These are phyloP conservation scores for Astragalus membranaceus DNA, from an alignment of 306 rosid species.

Conservation along the genomic window DNA sequence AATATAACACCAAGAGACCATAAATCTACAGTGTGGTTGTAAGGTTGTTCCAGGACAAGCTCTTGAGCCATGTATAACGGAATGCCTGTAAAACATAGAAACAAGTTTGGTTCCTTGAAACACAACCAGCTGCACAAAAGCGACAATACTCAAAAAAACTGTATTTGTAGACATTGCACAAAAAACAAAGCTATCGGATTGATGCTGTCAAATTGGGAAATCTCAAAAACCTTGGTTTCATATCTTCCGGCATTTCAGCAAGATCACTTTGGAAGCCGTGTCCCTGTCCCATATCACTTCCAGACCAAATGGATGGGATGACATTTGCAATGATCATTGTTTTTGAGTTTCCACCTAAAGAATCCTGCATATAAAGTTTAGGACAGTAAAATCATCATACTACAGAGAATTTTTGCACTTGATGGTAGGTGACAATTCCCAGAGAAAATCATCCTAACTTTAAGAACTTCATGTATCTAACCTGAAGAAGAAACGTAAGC, in stretches of 20 bases:
- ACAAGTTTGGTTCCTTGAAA: background rate
- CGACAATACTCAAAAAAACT: too few relatives aligned
- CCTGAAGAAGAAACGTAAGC: constrained; percentile 99
- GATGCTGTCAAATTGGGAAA: too few relatives aligned
- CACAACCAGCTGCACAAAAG: constrained; percentile 4
- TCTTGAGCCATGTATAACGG: constrained; percentile 99
- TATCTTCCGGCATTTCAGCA: too few relatives aligned
- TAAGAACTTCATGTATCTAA: constrained; percentile 28
- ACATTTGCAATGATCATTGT: constrained; percentile 89
- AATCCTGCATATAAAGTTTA: constrained; percentile 62
- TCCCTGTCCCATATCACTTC: too few relatives aligned
- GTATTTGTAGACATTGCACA: too few relatives aligned
- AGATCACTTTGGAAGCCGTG: too few relatives aligned
- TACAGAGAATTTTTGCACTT: constrained; percentile 8
- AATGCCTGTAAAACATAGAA: constrained; percentile 53
- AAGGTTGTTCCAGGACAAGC: constrained; percentile 93
- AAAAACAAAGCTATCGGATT: too few relatives aligned
- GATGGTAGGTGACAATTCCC: background rate
- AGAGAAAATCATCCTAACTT: background rate
- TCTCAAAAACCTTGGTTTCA: too few relatives aligned
- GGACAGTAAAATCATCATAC: constrained; percentile 2
- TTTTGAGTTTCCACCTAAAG: constrained; percentile 97
- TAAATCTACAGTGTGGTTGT: constrained; percentile 91
- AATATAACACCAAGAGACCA: constrained; percentile 98
- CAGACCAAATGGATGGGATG: constrained; percentile 92